Percentiles rank a stretch among this genome's conserved stretches.
These are phyloP conservation scores for Coemansia sp. DNA, from an alignment of 192 early-diverging fungal species.

Conservation along the genomic window DNA sequence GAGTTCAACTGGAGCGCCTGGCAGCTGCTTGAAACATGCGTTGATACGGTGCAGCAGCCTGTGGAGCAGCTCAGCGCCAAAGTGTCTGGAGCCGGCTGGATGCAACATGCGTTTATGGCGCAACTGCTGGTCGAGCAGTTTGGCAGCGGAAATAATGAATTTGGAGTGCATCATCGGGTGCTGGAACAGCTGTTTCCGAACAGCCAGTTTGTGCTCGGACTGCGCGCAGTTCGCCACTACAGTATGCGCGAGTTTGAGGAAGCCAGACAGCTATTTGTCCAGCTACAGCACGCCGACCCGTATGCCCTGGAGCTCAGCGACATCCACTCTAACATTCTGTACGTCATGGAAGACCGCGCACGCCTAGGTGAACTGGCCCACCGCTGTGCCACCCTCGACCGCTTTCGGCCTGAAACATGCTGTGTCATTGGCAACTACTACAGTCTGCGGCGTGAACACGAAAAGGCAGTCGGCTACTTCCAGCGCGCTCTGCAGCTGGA, in stretches of 20 bases:
- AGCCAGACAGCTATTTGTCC: slow-evolving; percentile 68
- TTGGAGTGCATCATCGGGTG: slow-evolving; percentile 32
- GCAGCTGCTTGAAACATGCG: slow-evolving; percentile 67
- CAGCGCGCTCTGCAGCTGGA: slow-evolving; percentile 81
- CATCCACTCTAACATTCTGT: slow-evolving; percentile 85
- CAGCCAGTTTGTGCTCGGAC: slow-evolving; percentile 65
- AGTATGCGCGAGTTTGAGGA: slow-evolving; percentile 70
- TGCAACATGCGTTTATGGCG: slow-evolving; percentile 58
- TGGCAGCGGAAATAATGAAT: slow-evolving; percentile 28
- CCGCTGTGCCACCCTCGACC: slow-evolving; percentile 66
- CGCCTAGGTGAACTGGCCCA: slow-evolving; percentile 80
- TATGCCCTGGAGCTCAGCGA: slow-evolving; percentile 80
- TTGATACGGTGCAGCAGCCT: slow-evolving; percentile 37
- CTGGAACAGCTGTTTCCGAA: slow-evolving; percentile 58
- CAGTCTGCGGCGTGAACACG: slow-evolving; percentile 72
- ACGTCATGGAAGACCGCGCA: slow-evolving; percentile 67
- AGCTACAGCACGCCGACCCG: slow-evolving; percentile 70
- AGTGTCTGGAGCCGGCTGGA: slow-evolving; percentile 32
- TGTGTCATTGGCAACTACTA: slow-evolving; percentile 89
- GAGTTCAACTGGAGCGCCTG: slow-evolving; percentile 93
- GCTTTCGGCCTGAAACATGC: slow-evolving; percentile 87
- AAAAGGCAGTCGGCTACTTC: slow-evolving; percentile 85
- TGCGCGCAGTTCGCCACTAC: slow-evolving; percentile 64
- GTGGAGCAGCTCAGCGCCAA: slow-evolving; percentile 20
- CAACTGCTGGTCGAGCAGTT: slow-evolving; percentile 60